A percentile compares a stretch with the other conserved stretches of the same genome.
These are phyloP conservation scores for Suillus subalutaceus DNA, from an alignment of 768 basidiomycete species.

Conservation along the genomic window DNA sequence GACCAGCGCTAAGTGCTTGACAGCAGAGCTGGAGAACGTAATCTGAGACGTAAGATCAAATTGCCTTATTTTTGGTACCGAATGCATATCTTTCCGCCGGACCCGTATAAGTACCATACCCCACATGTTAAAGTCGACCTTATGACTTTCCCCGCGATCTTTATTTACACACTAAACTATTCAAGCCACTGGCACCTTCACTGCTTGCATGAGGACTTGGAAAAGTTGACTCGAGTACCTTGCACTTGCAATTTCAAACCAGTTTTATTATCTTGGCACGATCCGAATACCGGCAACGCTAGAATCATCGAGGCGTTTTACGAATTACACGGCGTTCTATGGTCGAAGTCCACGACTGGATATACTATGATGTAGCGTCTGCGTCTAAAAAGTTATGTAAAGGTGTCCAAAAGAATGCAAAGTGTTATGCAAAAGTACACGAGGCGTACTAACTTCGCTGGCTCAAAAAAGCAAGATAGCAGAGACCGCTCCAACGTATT, in stretches of 20 bases:
- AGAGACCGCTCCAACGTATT: not conserved
- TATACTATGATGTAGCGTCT: not conserved
- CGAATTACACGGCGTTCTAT: not conserved
- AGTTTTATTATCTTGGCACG: not conserved
- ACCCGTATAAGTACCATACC: no score
- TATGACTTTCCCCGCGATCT: not conserved
- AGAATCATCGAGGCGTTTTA: not conserved
- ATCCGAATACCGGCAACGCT: not conserved
- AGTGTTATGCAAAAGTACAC: not conserved
- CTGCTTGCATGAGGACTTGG: not conserved
- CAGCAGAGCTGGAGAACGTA: slow-evolving; percentile 1
- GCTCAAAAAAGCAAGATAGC: slow-evolving; percentile 11
- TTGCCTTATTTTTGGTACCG: not conserved
- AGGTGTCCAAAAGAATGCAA: not conserved
- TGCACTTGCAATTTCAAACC: not conserved
- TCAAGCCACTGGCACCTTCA: not conserved
- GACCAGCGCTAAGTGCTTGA: slow-evolving; percentile 1
- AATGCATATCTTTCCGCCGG: no score
- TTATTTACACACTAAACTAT: not conserved
- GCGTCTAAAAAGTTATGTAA: not conserved
- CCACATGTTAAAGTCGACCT: not conserved
- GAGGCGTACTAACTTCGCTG: not conserved
- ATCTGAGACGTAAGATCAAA: not conserved
- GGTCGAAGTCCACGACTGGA: not conserved
- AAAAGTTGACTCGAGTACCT: not conserved